Evolutionary conservation across 176 grass and related monocot species (phyloP).

Genomic region (Triticum aestivum): IWGSC_CS_RefSeq_v2.1 NC_057814.1:539988277-539988776

Average conservation of each 20-base stretch:
- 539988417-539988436: conserved; percentile 75
- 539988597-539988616: background rate
- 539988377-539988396: conserved; percentile 61
- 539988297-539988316: conserved; percentile 72
- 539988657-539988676: conserved; percentile 11
- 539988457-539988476: conserved; percentile 44
- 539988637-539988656: conserved; percentile 58
- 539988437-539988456: conserved; percentile 79
- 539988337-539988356: conserved; percentile 81
- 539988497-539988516: background rate
- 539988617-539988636: conserved; percentile 18
- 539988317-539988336: conserved; percentile 97
- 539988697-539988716: conserved; percentile 31
- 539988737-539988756: conserved; percentile 61
- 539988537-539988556: no score
- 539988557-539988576: no score
- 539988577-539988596: background rate
- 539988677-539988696: background rate
- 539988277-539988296: conserved; percentile 90
- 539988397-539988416: conserved; percentile 51
- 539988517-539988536: conserved; percentile 6
- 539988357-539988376: conserved; percentile 71
- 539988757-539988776: background rate
- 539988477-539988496: conserved; percentile 10
- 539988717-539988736: conserved; percentile 5